phyloP scores from a whole-genome alignment of 1,139 yeast species.

The Nakaseomyces bracarensis region DNA sequence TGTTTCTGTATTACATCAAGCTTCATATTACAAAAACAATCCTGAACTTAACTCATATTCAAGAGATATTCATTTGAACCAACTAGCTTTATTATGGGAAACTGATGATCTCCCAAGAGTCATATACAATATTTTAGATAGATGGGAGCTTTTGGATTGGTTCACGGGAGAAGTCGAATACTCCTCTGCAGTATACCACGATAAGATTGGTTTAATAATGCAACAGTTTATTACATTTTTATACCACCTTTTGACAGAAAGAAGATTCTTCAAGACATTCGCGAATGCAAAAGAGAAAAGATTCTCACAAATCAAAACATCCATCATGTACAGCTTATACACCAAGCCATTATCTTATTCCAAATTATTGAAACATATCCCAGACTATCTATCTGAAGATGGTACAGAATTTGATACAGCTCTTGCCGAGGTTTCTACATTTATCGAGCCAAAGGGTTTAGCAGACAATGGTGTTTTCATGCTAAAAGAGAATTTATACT shows the following conservation, averaged over 20 bases:
- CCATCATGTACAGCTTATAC: slow-evolving; percentile 43
- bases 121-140: slow-evolving; percentile 44
- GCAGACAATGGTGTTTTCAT: slow-evolving; percentile 51
- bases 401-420: slow-evolving; percentile 34
- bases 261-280: slow-evolving; percentile 39
- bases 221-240: slow-evolving; percentile 49
- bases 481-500: slow-evolving; percentile 41
- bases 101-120: slow-evolving; percentile 36
- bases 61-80: slow-evolving; percentile 53
- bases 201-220: slow-evolving; percentile 43
- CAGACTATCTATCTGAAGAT: slow-evolving; percentile 34
- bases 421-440: slow-evolving; percentile 42
- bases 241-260: slow-evolving; percentile 49
- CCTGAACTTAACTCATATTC: slow-evolving; percentile 33
- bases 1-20: slow-evolving; percentile 43
- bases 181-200: slow-evolving; percentile 47
- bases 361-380: slow-evolving; percentile 36
- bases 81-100: slow-evolving; percentile 43
- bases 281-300: slow-evolving; percentile 28
- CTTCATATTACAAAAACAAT: slow-evolving; percentile 32
- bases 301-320: slow-evolving; percentile 31
- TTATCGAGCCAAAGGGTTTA: slow-evolving; percentile 45
- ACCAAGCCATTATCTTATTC: slow-evolving; percentile 51
- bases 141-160: slow-evolving; percentile 58
- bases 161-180: slow-evolving; percentile 35